These are phyloP conservation scores for Venturia effusa DNA, from an alignment of 2,329 filamentous ascomycete genomes.

Conservation along the genomic window DNA sequence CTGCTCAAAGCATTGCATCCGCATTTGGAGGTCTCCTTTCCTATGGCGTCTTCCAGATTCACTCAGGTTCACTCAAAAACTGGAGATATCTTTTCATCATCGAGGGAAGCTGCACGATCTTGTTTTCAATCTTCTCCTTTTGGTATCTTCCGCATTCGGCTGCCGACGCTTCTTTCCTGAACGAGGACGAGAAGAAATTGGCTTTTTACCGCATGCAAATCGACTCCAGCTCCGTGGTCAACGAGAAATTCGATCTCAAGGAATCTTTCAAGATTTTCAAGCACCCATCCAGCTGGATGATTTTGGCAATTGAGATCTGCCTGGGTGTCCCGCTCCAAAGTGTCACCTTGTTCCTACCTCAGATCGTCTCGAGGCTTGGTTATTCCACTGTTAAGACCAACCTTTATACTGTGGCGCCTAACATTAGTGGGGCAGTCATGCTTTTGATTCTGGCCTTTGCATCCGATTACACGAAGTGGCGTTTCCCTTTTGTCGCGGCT, in stretches of 20 bases:
- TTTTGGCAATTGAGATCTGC: conserved; percentile 47
- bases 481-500: conserved; percentile 63
- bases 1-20: conserved; percentile 62
- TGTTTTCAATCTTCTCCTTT: conserved; percentile 52
- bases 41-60: conserved; percentile 51
- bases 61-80: conserved; percentile 34
- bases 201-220: conserved; percentile 65
- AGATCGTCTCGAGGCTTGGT: conserved; percentile 43
- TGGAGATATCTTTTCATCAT: conserved; percentile 56
- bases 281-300: conserved; percentile 42
- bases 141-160: conserved; percentile 59
- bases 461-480: conserved; percentile 54
- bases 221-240: conserved; percentile 57
- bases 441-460: conserved; percentile 61
- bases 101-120: conserved; percentile 46
- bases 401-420: conserved; percentile 71
- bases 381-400: conserved; percentile 57
- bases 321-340: conserved; percentile 48
- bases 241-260: conserved; percentile 43
- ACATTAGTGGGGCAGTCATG: conserved; percentile 62
- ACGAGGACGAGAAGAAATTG: conserved; percentile 52
- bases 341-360: conserved; percentile 46
- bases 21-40: conserved; percentile 52
- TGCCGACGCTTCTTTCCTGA: conserved; percentile 54
- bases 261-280: conserved; percentile 44